Percentiles rank a stretch among this genome's conserved stretches.
These are phyloP conservation scores for Exophiala lecanii-corni DNA, from an alignment of 2,329 filamentous ascomycete species.

Conservation along the genomic window DNA sequence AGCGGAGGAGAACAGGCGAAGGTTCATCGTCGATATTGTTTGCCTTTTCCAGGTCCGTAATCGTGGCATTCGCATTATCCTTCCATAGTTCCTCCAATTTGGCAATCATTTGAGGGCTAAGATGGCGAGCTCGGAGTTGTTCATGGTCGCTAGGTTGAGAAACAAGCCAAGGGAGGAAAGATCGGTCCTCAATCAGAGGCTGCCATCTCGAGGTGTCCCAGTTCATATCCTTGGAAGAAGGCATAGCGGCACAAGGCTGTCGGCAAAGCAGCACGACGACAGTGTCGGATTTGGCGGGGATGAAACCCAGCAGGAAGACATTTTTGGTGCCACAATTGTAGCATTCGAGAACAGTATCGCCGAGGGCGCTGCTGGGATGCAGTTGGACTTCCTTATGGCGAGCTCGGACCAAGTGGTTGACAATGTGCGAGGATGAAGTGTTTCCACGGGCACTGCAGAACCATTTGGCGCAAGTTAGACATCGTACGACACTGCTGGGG, in stretches of 20 bases:
- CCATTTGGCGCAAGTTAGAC: constrained; percentile 93
- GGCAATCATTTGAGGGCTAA: constrained; percentile 90
- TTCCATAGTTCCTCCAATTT: constrained; percentile 99
- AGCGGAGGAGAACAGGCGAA: constrained; percentile 82
- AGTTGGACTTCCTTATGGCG: constrained; percentile 98
- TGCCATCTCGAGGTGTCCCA: constrained; percentile 99
- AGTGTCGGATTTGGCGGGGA: constrained; percentile 96
- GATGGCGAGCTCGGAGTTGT: constrained; percentile 87
- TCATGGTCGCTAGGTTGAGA: constrained; percentile 85
- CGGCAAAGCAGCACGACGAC: constrained; percentile 95
- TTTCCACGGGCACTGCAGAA: constrained; percentile 98
- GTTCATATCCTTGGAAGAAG: constrained; percentile 98
- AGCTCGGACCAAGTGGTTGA: constrained; percentile 95
- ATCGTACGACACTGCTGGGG: constrained; percentile 91
- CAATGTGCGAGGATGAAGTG: constrained; percentile 93
- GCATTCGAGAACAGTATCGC: constrained; percentile 94
- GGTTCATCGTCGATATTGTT: constrained; percentile 92
- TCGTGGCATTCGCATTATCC: constrained; percentile 81
- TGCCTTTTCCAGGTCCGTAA: constrained; percentile 86
- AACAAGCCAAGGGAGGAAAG: constrained; percentile 92
- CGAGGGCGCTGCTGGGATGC: constrained; percentile 85
- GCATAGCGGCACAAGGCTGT: constrained; percentile 89
- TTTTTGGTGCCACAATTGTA: constrained; percentile 99
- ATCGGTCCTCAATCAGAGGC: constrained; percentile 92
- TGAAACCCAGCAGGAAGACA: constrained; percentile 94